Base-by-base conservation (phyloP, 164 flowering plant genomes). In the Vitis riparia region DNA sequence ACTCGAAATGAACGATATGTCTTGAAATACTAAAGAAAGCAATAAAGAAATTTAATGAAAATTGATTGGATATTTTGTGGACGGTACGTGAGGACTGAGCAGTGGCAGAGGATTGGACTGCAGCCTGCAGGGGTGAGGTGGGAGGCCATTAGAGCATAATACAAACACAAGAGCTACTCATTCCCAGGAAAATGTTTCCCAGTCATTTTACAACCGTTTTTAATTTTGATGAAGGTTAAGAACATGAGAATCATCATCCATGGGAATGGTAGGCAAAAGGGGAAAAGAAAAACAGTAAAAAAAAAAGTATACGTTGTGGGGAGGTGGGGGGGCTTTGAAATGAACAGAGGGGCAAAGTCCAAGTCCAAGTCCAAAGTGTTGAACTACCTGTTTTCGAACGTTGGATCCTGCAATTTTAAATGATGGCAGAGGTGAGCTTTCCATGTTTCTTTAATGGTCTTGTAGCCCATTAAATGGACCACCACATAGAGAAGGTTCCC, bases 351-450 rank as follows among this genome's bases (percentile, higher is more conserved):
- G 70, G 19, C 56, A 69, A 73, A 73, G 53, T 10, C 14, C 9
- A 47, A 59, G 70, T 15, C 56, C 63, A 73, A 73, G 53, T 10
- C 14, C 9, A 47, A 59, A 49, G 23, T 15, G 32, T 14, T 15
- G 44, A 23, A 23, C 23, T 11, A 23, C 27, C 27, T 23, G 11
- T 17, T 63, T 27, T 47, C 44, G 73, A 55, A 71, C 78, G 71
- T 75, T 70, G 78, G 78, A 75, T 75, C 68, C 75, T 44, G 2
- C 3, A 75, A 32, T 23, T 65, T 71, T 59, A 67, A 75, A 75
- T 75, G 74, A 75, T 75, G 67, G 77, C 62, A 47, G 56, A 62
- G 61, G 19, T 2, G 11, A 17, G 59, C 71, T 69, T 63, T 68
- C 1, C 7, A 10, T 17, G 29, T 57, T 10, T 57, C 29, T 37